Percentiles rank a stretch among this genome's conserved stretches.
These are phyloP conservation scores for Cladosporium sp. DNA, from an alignment of 2,329 filamentous ascomycete genomes.

Conservation along the genomic window DNA sequence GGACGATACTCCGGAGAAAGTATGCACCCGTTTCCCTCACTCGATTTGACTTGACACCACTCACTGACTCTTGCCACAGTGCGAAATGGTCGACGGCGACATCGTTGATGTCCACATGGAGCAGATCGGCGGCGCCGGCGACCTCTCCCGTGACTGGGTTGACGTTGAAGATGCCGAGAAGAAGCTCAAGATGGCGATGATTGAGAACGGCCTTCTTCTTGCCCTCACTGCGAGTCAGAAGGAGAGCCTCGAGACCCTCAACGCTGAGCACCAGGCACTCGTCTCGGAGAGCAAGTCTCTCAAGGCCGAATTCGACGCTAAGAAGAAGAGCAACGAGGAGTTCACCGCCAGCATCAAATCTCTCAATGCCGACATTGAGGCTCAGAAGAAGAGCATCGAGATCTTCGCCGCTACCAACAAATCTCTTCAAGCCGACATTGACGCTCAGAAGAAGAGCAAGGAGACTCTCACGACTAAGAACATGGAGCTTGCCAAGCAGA, in stretches of 20 bases:
- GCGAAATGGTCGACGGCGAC: constrained; percentile 22
- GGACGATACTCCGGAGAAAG: constrained; percentile 18
- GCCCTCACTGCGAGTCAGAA: neutral
- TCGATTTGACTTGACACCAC: neutral
- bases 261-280: too few species aligned
- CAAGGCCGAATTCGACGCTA: too few species aligned
- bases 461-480: too few species aligned
- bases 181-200: neutral
- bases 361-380: too few species aligned
- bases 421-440: too few species aligned
- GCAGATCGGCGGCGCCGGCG: constrained; percentile 18
- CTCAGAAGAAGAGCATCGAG: neutral
- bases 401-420: neutral
- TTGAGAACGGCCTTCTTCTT: neutral
- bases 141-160: neutral
- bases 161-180: neutral
- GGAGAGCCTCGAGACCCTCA: too few species aligned
- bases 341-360: neutral
- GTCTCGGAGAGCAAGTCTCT: too few species aligned
- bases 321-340: neutral
- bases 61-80: constrained; percentile 13
- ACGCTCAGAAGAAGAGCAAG: too few species aligned
- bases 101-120: constrained; percentile 22
- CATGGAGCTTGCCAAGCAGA: too few species aligned
- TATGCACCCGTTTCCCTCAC: constrained; percentile 12